Base-by-base conservation (phyloP, 2,329 filamentous ascomycete species). In the Didymellaceae sp. region DNA sequence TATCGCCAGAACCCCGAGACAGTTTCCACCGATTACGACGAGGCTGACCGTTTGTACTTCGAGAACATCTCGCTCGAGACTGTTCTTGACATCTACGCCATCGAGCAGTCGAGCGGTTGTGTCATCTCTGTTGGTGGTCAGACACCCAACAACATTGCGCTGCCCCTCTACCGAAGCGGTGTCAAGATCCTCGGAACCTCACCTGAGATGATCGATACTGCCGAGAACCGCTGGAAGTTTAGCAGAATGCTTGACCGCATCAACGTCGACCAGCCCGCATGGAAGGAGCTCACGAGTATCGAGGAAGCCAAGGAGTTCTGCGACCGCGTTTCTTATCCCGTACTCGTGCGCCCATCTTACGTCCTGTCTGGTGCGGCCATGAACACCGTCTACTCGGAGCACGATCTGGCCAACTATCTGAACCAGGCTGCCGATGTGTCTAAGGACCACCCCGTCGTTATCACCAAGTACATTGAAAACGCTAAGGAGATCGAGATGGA, bases 401-500 rank as follows among this genome's bases (percentile, higher is more conserved):
- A 93, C 70, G 94, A 97, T 71, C 80, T 99, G 51, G 89, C 90
- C 65, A 87, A 82, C 67, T 97, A 95, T 75, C 81, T 99, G 34
- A 85, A 89, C 59, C 93, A 97, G 76, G 94, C 94, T 45, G 90
- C 85, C 6, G 92, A 96, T 59, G 94, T 99, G 37, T 97, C 94
- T 5, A 86, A 90, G 56, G 93, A 97, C 56, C 90, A 97, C 73
- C 94, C 94, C 0, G 94, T 99, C 9, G 94, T 99, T 55, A 97
- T 99, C 68, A 97, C 93, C 54, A 99, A 99, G 79, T 99, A 97
- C 77, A 97, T 99, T 61, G 94, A 99, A 80, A 94, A 96, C 62
- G 94, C 94, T 59, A 97, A 99, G 81, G 94, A 99, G 75, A 97
- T 99, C 58, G 94, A 99, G 76, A 97, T 99, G 94, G 94, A 99